These are phyloP conservation scores for Furculomyces boomerangus DNA, from an alignment of 371 early-diverging fungal genomes.

Conservation along the genomic window DNA sequence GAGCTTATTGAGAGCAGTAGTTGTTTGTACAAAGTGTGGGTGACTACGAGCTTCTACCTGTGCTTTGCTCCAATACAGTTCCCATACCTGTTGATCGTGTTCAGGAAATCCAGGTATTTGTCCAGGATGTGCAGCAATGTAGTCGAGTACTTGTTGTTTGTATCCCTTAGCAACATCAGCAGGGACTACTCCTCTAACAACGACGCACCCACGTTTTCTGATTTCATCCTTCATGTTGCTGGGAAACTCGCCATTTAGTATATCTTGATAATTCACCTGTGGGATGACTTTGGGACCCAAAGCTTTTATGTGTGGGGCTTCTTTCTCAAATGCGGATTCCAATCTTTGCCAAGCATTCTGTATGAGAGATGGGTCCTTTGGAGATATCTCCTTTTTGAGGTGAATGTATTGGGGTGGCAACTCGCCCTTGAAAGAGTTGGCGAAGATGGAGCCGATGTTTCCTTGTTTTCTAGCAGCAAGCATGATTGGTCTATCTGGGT, in stretches of 20 bases:
- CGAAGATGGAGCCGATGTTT: neutral
- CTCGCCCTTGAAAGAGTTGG: neutral
- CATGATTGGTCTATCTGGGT: no score
- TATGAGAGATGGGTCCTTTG: neutral
- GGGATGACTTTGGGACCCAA: neutral
- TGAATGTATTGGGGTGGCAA: neutral
- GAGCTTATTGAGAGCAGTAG: neutral
- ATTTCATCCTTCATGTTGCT: neutral
- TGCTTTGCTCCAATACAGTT: neutral
- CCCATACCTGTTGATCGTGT: neutral
- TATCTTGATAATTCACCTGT: neutral
- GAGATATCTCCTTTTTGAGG: neutral
- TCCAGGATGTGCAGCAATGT: neutral
- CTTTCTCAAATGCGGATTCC: neutral
- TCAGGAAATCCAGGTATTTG: neutral
- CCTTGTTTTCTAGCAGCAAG: neutral
- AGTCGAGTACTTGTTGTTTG: neutral
- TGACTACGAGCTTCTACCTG: neutral
- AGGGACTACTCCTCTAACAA: neutral
- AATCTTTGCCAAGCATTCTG: neutral
- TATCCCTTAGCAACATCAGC: neutral
- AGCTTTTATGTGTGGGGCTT: neutral
- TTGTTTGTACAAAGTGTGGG: neutral
- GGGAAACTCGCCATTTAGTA: neutral
- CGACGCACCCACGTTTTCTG: neutral